phyloP scores from a whole-genome alignment of 169 alveolate species.

The Plasmodium chabaudi region DNA sequence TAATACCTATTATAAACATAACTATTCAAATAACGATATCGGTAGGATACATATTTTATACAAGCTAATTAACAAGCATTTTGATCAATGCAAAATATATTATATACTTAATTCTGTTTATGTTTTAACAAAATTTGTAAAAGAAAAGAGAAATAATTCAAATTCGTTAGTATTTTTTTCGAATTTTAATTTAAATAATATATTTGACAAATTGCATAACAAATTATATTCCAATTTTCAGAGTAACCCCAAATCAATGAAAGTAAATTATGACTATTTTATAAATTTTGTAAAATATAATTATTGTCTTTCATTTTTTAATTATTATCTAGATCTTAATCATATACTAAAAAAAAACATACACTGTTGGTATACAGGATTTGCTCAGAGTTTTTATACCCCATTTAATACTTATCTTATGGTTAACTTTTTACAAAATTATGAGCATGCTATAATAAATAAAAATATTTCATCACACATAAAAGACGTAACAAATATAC shows the following conservation, averaged over 20 bases:
- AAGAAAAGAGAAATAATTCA: slow-evolving; percentile 21
- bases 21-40: neutral
- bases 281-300: slow-evolving; percentile 44
- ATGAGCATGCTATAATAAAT: slow-evolving; percentile 1
- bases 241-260: neutral
- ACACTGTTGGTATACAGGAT: neutral
- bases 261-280: slow-evolving; percentile 33
- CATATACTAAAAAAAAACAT: neutral
- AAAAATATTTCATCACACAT: neutral
- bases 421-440: slow-evolving; percentile 14
- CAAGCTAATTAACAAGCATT: slow-evolving; percentile 17
- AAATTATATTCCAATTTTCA: neutral
- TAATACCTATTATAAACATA: neutral
- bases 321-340: slow-evolving; percentile 18
- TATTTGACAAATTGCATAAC: slow-evolving; percentile 24
- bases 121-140: slow-evolving; percentile 33
- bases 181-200: slow-evolving; percentile 25
- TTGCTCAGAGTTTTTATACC: slow-evolving; percentile 27
- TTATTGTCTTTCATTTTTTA: slow-evolving; percentile 33
- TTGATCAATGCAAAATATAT: slow-evolving; percentile 25
- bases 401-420: slow-evolving; percentile 57
- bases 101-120: slow-evolving; percentile 50
- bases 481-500: neutral
- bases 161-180: slow-evolving; percentile 1
- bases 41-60: slow-evolving; percentile 19